A percentile compares a stretch with the other conserved stretches of the same genome.
Evolutionary conservation across 257 asterid species (phyloP).

Genomic region (Verbena officinalis): DNA sequence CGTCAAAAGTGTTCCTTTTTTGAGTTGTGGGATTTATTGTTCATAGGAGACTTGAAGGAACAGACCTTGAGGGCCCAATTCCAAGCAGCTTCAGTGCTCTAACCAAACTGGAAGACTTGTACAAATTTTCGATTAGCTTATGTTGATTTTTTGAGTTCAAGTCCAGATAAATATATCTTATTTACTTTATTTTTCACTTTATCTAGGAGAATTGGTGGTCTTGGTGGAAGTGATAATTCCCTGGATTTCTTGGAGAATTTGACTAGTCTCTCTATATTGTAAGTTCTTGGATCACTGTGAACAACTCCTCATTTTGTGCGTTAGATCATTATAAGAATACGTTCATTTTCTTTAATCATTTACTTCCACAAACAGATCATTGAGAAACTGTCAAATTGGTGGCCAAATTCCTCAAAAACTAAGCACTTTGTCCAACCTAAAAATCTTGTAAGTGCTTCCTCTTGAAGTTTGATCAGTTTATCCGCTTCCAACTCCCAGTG

Average conservation of each 20-base stretch:
- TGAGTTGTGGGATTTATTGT: background rate
- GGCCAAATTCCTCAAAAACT: constrained; percentile 53
- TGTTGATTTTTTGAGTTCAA: background rate
- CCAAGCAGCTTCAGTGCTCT: constrained; percentile 57
- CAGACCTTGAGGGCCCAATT: constrained; percentile 61
- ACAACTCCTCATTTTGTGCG: constrained; percentile 8
- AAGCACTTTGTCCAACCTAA: constrained; percentile 49
- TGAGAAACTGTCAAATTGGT: constrained; percentile 55
- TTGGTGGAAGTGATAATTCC: constrained; percentile 46
- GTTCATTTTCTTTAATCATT: constrained; percentile 9
- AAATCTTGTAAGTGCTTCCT: constrained; percentile 42
- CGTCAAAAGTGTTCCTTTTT: background rate
- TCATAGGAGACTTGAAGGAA: constrained; percentile 66
- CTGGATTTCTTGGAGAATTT: constrained; percentile 51
- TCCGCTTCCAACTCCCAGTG: background rate
- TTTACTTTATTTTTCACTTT: background rate
- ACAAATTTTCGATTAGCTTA: constrained; percentile 26
- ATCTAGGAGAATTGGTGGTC: constrained; percentile 63
- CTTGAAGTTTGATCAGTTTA: too few relatives aligned
- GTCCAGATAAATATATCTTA: background rate
- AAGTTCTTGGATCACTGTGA: constrained; percentile 27
- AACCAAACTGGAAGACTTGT: constrained; percentile 59
- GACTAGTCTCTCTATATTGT: constrained; percentile 64
- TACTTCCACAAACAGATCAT: constrained; percentile 43
- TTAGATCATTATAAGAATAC: background rate